Evolutionary conservation across 768 basidiomycete genomes (phyloP), one percentile per base, ranked within the genome.

Genomic region (Leccinum variicolor): DNA sequence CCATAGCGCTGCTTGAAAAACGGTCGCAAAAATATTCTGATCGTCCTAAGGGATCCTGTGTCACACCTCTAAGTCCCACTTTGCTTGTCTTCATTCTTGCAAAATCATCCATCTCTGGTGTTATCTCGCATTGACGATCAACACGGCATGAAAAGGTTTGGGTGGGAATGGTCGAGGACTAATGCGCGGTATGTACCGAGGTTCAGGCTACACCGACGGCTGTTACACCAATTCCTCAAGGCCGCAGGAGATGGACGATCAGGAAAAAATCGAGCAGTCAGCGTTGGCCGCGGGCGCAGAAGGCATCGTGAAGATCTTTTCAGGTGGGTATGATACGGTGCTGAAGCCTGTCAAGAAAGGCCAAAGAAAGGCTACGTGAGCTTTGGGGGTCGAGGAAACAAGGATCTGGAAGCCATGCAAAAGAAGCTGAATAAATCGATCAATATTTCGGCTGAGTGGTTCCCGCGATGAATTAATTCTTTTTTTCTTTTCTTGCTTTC

Each of bases 281-380:
- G 62, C 67, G 25, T 56, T 61, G 17, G 65, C 76, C 36, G 78
- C 77, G 0, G 77, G 79, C 8, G 76, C 79, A 1, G 64, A 69
- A 19, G 70, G 73, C 11, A 64, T 82, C 11, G 68, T 82, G 4
- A 64, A 73, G 6, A 73, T 73, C 33, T 65, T 81, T n/a, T 50
- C 58, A 8, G 43, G 60, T 1, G 77, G 78, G 17, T 71, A 71
- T 25, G 67, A 78, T 13, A 80, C 78, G 0, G 63, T 73, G 15
- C 66, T 80, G 17, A 65, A 77, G 17, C 74, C 77, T 1, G 55
- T 69, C 8, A 48, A 59, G 6, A 56, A 66, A 0, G 64, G 66
- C 0, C 67, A 68, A 48, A 59, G 6, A 56, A 66, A 0, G 64
- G 66, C 0, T 68, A 68, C 25, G 62, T 75, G 29, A 77, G 75